These are phyloP conservation scores for Heracleum sosnowskyi DNA, from an alignment of 129 eudicot species.

Conservation along the genomic window DNA sequence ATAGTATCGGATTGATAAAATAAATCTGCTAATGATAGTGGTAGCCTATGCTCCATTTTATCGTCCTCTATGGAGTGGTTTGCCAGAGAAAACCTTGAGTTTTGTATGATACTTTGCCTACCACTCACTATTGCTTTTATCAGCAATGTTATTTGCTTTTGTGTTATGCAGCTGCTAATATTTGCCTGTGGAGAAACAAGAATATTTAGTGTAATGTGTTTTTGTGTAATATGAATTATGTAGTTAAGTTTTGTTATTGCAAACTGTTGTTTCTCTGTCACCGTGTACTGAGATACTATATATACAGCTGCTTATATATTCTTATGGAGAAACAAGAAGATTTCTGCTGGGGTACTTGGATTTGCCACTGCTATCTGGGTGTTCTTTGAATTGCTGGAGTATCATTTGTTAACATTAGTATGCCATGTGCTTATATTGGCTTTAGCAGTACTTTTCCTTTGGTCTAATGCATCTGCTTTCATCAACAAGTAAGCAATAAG, in stretches of 20 bases:
- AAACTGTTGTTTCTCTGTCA: too few relatives aligned
- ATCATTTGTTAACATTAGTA: conserved; percentile 77
- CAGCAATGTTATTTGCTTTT: not conserved
- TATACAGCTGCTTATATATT: conserved; percentile 80
- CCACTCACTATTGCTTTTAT: not conserved
- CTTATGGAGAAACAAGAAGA: conserved; percentile 89
- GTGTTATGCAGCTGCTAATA: conserved; percentile 57
- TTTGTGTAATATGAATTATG: not conserved
- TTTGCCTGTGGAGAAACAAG: conserved; percentile 39
- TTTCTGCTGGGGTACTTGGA: conserved; percentile 69
- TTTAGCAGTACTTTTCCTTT: conserved; percentile 60
- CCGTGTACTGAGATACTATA: not conserved
- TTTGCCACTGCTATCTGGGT: conserved; percentile 81
- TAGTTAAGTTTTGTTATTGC: not conserved
- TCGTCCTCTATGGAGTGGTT: not conserved
- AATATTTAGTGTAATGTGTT: not conserved
- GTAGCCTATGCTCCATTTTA: not conserved
- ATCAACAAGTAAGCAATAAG: conserved; percentile 64
- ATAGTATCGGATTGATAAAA: not conserved
- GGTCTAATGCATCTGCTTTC: conserved; percentile 78
- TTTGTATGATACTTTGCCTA: not conserved
- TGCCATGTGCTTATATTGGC: conserved; percentile 66
- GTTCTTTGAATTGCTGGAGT: conserved; percentile 77
- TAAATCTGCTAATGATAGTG: not conserved
- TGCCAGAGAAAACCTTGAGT: not conserved